A percentile compares a stretch with the other conserved stretches of the same genome.
Conservation (phyloP, 176 grass and related monocot species). For the Dendrocalamus sinicus region DNA sequence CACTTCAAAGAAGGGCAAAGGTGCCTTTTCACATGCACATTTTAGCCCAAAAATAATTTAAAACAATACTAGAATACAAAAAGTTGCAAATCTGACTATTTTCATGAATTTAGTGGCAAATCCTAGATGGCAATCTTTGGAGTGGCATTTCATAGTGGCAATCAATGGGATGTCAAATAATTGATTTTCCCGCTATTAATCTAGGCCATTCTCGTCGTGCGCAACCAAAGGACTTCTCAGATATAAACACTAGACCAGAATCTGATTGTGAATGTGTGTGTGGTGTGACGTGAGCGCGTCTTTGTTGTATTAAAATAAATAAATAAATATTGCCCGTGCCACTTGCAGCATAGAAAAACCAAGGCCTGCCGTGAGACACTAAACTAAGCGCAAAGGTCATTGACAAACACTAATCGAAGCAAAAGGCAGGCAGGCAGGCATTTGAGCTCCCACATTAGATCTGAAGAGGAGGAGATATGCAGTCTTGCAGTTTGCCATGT, state of each 20-base stretch:
- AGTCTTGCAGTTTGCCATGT: neutral
- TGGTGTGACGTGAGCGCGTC: too few species aligned
- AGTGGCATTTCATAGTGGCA: too few species aligned
- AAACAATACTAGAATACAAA: too few species aligned
- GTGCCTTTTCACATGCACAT: too few species aligned
- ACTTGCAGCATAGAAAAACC: slow-evolving; percentile 36
- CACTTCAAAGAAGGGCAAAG: too few species aligned
- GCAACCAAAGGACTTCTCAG: neutral
- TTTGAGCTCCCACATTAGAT: slow-evolving; percentile 27
- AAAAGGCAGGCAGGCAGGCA: neutral
- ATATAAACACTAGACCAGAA: neutral
- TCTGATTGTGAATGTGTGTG: slow-evolving; percentile 12
- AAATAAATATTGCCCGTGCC: neutral
- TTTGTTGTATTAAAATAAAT: too few species aligned
- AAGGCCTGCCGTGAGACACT: slow-evolving; percentile 19
- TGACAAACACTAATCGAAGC: neutral
- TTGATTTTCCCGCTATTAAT: neutral
- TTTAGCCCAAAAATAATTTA: too few species aligned
- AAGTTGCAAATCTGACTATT: too few species aligned
- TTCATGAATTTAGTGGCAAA: too few species aligned
- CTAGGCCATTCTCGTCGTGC: neutral
- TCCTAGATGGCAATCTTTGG: too few species aligned
- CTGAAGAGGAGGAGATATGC: slow-evolving; percentile 15
- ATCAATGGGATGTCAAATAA: too few species aligned
- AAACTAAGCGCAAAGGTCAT: slow-evolving; percentile 37